Evolutionary conservation across 2,329 filamentous ascomycete genomes (phyloP).

Genomic region (Chrysosporium queenslandicum): DNA sequence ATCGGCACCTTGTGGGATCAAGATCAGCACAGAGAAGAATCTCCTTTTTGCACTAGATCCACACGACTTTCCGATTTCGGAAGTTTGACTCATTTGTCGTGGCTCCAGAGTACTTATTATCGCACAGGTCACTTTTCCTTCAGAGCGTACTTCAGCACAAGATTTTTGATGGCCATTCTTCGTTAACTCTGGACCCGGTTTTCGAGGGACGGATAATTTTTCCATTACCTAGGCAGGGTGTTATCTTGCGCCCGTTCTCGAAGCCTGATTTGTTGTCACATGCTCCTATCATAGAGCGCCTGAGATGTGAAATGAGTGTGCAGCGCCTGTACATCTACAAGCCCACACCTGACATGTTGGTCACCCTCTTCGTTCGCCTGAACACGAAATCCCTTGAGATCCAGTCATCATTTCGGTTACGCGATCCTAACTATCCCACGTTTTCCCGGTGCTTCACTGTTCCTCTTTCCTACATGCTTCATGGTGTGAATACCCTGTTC

Average conservation of each 20-base stretch:
- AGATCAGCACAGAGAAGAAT: background rate
- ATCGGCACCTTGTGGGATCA: background rate
- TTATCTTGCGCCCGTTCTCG: background rate
- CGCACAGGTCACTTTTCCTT: background rate
- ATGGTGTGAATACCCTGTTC: background rate
- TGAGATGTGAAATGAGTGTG: background rate
- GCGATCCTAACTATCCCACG: background rate
- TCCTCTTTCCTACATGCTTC: background rate
- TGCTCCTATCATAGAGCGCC: background rate
- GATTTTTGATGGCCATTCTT: background rate
- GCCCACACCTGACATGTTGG: background rate
- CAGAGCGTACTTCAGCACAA: background rate
- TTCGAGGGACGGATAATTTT: background rate
- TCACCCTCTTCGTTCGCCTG: background rate
- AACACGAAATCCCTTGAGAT: background rate
- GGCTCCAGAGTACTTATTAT: background rate
- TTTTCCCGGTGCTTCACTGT: background rate
- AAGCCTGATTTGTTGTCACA: background rate
- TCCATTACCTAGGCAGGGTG: background rate
- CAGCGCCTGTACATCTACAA: background rate
- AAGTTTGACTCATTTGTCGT: background rate
- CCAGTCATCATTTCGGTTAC: background rate
- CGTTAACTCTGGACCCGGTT: background rate
- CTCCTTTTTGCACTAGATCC: background rate
- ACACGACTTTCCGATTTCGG: background rate